Base-by-base conservation (phyloP, 2,329 filamentous ascomycete genomes). In the Fusarium cicatricum region DNA sequence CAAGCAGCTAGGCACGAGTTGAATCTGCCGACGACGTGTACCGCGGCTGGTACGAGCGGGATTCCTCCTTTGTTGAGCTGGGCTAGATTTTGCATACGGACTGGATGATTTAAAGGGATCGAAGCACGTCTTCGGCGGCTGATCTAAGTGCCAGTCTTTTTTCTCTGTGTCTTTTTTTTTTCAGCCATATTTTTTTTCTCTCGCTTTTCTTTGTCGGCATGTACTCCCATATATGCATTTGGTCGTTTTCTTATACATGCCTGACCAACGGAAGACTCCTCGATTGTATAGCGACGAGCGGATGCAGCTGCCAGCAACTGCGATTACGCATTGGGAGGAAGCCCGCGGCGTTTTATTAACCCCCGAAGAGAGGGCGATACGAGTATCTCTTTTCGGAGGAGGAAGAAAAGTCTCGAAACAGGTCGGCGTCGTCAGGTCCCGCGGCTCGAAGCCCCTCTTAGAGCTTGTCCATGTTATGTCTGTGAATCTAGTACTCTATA, bases 401-500 rank as follows among this genome's bases (percentile, higher is more conserved):
- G 46, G 42, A 48, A 45, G 23, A 39, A 56, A 63, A 56, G 32
- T 46, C 23, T 7, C 23, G 23, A 26, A 38, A 21, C 41, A n/a
- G 43, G 51, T 51, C 32, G 43, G 59, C 52, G 55, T 48, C 46
- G 52, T 42, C 44, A 38, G 49, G 52, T 60, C 51, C 40, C 41
- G 44, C 45, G 52, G 43, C 45, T 39, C 48, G 34, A 58, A 23
- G 43, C 46, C 58, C 41, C 29, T 50, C 38, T 58, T 58, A 28
- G 48, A 44, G 46, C 63, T 47, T 64, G 64, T 63, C 54, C 60
- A 53, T 57, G 62, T 67, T 67, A 66, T 67, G 60, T 58, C 42
- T 67, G 55, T 63, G 50, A 66, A 66, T 51, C 55, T 54, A 50
- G 54, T 67, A 67, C 47, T 64, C 56, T 65, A 49, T 63, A 65